Percentiles rank a stretch among this genome's conserved stretches.
phyloP scores from a whole-genome alignment of 2,329 filamentous ascomycete species.

The Chaetomiaceae sp. region DNA sequence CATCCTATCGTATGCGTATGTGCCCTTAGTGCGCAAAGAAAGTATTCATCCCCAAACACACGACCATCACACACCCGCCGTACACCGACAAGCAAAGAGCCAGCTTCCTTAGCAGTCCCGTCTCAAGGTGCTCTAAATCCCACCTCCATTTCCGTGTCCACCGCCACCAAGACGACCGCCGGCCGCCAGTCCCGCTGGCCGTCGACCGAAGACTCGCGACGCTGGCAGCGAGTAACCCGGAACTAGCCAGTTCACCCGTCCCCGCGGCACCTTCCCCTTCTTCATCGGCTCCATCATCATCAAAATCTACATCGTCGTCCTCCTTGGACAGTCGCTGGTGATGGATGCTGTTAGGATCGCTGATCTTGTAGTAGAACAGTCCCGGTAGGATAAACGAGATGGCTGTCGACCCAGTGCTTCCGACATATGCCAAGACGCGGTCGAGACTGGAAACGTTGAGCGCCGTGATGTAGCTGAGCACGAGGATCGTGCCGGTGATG shows the following conservation, averaged over 20 bases:
- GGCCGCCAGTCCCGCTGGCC: neutral
- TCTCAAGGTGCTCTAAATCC: constrained; percentile 60
- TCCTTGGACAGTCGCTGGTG: constrained; percentile 87
- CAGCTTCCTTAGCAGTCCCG: constrained; percentile 63
- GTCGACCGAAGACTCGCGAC: constrained; percentile 43
- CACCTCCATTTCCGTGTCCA: constrained; percentile 55
- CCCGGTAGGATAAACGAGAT: constrained; percentile 97
- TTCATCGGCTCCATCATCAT: constrained; percentile 38
- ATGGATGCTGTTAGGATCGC: constrained; percentile 76
- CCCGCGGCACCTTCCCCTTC: constrained; percentile 41
- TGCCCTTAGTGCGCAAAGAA: constrained; percentile 47
- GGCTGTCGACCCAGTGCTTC: constrained; percentile 86
- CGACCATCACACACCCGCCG: constrained; percentile 80
- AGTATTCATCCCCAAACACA: constrained; percentile 80
- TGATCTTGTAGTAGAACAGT: constrained; percentile 98
- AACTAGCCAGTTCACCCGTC: constrained; percentile 10
- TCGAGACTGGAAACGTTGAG: constrained; percentile 89
- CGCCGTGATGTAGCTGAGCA: constrained; percentile 79
- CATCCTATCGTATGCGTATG: too few relatives aligned
- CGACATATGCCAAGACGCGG: constrained; percentile 89
- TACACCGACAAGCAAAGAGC: constrained; percentile 77
- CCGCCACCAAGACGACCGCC: constrained; percentile 35
- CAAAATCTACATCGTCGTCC: constrained; percentile 62
- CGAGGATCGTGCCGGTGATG: constrained; percentile 80
- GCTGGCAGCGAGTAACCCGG: constrained; percentile 40